These are phyloP conservation scores for Cystofilobasidium capitatum DNA, from an alignment of 768 basidiomycete species.

Conservation along the genomic window DNA sequence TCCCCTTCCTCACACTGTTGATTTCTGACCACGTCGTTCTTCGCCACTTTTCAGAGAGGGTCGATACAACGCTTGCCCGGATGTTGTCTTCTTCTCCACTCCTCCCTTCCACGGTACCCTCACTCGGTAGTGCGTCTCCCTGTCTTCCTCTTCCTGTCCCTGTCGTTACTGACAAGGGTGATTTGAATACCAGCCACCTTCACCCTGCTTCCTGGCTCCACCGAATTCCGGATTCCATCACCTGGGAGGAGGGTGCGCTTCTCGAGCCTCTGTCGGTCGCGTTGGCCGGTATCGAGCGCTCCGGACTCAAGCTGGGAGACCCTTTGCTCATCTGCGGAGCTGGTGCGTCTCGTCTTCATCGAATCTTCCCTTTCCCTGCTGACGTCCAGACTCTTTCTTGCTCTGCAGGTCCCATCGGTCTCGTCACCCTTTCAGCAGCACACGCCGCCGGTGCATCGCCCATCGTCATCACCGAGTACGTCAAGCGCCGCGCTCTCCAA, in stretches of 20 bases:
- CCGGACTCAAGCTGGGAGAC: conserved; percentile 40
- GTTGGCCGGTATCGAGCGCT: conserved; percentile 41
- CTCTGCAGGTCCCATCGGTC: conserved; percentile 42
- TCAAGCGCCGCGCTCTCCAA: neutral
- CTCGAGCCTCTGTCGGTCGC: conserved; percentile 43
- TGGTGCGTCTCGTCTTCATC: neutral
- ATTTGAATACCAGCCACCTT: conserved; percentile 31
- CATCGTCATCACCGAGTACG: conserved; percentile 42
- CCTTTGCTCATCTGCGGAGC: conserved; percentile 41
- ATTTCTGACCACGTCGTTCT: neutral
- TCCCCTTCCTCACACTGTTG: neutral
- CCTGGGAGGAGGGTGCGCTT: conserved; percentile 42
- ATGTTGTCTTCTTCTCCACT: conserved; percentile 42
- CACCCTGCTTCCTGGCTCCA: conserved; percentile 42
- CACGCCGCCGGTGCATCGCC: conserved; percentile 42
- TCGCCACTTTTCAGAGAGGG: conserved; percentile 31
- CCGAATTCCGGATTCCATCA: conserved; percentile 40
- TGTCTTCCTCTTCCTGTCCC: neutral
- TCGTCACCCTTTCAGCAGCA: conserved; percentile 40
- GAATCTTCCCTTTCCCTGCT: neutral
- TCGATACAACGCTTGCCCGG: conserved; percentile 42
- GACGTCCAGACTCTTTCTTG: neutral
- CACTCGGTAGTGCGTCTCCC: conserved; percentile 32
- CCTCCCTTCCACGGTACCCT: conserved; percentile 42
- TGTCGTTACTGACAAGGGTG: neutral